Percentiles rank a stretch among this genome's conserved stretches.
These are phyloP conservation scores for Priceomyces medius DNA, from an alignment of 805 yeast species.

Conservation along the genomic window DNA sequence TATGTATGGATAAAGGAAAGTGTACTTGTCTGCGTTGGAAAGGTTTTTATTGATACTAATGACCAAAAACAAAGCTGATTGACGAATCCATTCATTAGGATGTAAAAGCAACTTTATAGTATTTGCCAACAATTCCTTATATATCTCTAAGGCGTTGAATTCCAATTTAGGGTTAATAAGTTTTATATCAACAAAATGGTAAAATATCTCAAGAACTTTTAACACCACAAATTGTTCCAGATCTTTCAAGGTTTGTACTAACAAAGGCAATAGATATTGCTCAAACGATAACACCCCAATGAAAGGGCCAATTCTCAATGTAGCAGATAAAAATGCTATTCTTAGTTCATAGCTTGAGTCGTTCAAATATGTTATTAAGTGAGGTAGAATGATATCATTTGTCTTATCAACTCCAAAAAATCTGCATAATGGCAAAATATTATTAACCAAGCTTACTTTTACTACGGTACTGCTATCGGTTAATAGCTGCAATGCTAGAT, in stretches of 20 bases:
- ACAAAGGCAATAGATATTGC: slow-evolving; percentile 81
- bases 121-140: slow-evolving; percentile 32
- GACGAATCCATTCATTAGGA: slow-evolving; percentile 85
- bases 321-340: slow-evolving; percentile 66
- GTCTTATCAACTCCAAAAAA: slow-evolving; percentile 86
- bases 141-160: slow-evolving; percentile 39
- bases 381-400: slow-evolving; percentile 85
- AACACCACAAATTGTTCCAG: slow-evolving; percentile 80
- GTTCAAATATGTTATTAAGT: slow-evolving; percentile 86
- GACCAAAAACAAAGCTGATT: slow-evolving; percentile 60
- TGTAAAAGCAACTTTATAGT: slow-evolving; percentile 64
- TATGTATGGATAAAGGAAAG: slow-evolving; percentile 79
- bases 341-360: slow-evolving; percentile 70
- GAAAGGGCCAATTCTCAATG: slow-evolving; percentile 72
- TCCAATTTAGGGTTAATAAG: slow-evolving; percentile 35
- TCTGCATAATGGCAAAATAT: slow-evolving; percentile 74
- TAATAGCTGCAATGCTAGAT: slow-evolving; percentile 59
- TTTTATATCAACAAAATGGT: slow-evolving; percentile 27
- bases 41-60: slow-evolving; percentile 61
- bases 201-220: slow-evolving; percentile 53
- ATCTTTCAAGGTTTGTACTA: slow-evolving; percentile 81
- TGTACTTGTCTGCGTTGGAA: slow-evolving; percentile 75
- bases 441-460: slow-evolving; percentile 63
- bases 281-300: slow-evolving; percentile 82
- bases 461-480: slow-evolving; percentile 70